Conservation (phyloP, 1,139 yeast genomes). For the Sporopachydermia cereana region DNA sequence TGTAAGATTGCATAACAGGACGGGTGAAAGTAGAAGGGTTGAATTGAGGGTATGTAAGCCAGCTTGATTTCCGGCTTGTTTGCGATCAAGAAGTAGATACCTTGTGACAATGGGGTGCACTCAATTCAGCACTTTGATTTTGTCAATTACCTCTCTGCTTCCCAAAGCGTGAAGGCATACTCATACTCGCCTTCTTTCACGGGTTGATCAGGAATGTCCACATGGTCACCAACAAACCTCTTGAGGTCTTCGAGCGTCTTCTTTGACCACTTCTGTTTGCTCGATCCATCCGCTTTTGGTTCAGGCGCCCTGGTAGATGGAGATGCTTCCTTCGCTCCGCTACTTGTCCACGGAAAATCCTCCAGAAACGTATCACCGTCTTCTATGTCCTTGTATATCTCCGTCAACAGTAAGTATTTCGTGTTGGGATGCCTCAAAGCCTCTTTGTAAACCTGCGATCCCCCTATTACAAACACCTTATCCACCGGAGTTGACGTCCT, state of each 20-base stretch:
- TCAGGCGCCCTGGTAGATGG: conserved; percentile 14
- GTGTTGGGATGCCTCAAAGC: conserved; percentile 36
- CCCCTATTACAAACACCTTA: conserved; percentile 78
- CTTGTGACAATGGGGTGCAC: too few relatives aligned
- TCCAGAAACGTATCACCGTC: conserved; percentile 56
- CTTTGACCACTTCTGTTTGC: conserved; percentile 23
- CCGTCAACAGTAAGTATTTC: conserved; percentile 61
- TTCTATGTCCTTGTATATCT: conserved; percentile 31
- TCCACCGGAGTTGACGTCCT: conserved; percentile 25
- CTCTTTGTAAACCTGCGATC: conserved; percentile 72
- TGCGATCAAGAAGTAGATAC: too few relatives aligned
- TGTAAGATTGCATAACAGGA: too few relatives aligned
- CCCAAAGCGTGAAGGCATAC: conserved; percentile 43
- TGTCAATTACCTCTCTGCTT: too few relatives aligned
- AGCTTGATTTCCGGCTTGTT: too few relatives aligned
- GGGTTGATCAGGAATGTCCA: conserved; percentile 26
- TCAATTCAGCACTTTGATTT: too few relatives aligned
- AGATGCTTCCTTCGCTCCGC: conserved; percentile 9
- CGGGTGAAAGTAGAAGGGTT: too few relatives aligned
- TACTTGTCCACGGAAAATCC: conserved; percentile 15
- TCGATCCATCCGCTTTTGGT: conserved; percentile 16
- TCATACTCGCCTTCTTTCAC: conserved; percentile 28
- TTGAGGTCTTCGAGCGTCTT: conserved; percentile 25
- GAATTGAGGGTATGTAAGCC: too few relatives aligned
- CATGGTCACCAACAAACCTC: conserved; percentile 31